Conservation (phyloP, 1,139 yeast genomes). For the Scheffersomyces parashehatae region DNA sequence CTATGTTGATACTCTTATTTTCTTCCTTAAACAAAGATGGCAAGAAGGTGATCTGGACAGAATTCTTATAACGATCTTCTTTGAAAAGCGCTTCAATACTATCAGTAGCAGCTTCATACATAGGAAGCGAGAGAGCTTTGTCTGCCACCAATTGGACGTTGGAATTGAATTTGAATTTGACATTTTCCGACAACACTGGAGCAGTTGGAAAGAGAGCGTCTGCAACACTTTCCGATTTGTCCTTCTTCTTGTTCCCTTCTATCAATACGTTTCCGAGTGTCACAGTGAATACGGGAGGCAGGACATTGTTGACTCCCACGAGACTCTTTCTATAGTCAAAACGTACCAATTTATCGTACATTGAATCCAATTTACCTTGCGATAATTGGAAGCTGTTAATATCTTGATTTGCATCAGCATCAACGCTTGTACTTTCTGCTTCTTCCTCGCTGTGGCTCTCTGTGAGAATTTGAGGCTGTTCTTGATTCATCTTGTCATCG, state of each 20-base stretch:
- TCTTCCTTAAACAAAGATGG: slow-evolving; percentile 42
- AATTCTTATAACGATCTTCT: slow-evolving; percentile 37
- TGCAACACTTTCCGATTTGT: not conserved
- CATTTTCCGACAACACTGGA: slow-evolving; percentile 5
- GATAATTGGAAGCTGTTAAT: slow-evolving; percentile 1
- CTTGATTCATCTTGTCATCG: slow-evolving; percentile 13
- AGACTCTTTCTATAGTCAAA: slow-evolving; percentile 18
- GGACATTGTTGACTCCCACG: slow-evolving; percentile 12
- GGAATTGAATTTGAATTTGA: slow-evolving; percentile 38
- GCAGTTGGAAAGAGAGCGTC: slow-evolving; percentile 7
- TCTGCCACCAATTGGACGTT: slow-evolving; percentile 44
- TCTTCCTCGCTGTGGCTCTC: no score
- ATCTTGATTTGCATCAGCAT: not conserved
- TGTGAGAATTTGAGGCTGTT: not conserved
- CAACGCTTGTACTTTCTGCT: not conserved
- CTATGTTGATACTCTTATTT: slow-evolving; percentile 13
- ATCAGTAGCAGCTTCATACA: slow-evolving; percentile 14
- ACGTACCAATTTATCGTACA: slow-evolving; percentile 19
- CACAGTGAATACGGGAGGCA: slow-evolving; percentile 32
- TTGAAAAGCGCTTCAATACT: slow-evolving; percentile 4
- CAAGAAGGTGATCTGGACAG: slow-evolving; percentile 49
- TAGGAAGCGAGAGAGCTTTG: slow-evolving; percentile 35
- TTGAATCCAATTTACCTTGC: slow-evolving; percentile 7
- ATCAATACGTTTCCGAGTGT: slow-evolving; percentile 41
- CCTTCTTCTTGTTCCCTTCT: slow-evolving; percentile 15